Conservation (phyloP, 2,329 filamentous ascomycete species). For the Teratosphaeriaceae sp. region DNA sequence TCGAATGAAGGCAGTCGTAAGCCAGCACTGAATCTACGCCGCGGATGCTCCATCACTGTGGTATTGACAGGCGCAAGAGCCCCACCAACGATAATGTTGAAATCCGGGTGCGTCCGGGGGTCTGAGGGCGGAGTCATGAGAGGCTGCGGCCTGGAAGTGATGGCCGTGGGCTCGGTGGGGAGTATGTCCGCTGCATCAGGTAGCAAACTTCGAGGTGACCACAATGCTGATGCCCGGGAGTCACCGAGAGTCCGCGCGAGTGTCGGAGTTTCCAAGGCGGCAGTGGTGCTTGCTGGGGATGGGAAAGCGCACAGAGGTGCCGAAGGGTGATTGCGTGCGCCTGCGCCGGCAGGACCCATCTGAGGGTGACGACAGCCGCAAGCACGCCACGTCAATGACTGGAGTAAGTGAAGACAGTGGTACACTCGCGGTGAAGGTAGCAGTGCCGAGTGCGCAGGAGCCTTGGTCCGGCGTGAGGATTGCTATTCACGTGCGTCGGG, state of each 20-base stretch:
- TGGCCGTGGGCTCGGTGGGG: slow-evolving; percentile 2
- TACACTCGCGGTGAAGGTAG: not conserved
- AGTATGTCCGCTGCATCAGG: slow-evolving; percentile 7
- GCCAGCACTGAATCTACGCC: slow-evolving; percentile 24
- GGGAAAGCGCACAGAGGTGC: slow-evolving; percentile 10
- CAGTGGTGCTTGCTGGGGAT: slow-evolving; percentile 12
- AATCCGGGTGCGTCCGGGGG: slow-evolving; percentile 6
- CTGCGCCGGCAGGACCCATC: slow-evolving; percentile 13
- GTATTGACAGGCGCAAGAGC: slow-evolving; percentile 20
- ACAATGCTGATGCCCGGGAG: slow-evolving; percentile 3
- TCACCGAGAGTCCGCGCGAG: slow-evolving; percentile 6
- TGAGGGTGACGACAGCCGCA: slow-evolving; percentile 5
- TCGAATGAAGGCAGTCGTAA: slow-evolving; percentile 50
- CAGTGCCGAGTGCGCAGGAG: no score
- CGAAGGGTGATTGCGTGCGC: slow-evolving; percentile 7
- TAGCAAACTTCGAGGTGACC: slow-evolving; percentile 9
- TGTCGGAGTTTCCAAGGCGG: slow-evolving; percentile 11
- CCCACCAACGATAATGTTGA: slow-evolving; percentile 24
- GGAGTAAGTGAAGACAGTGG: no score
- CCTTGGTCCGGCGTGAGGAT: no score
- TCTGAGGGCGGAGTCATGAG: slow-evolving; percentile 19
- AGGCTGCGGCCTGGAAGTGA: not conserved
- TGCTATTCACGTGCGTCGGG: no score
- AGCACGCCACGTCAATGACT: not conserved
- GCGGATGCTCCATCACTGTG: slow-evolving; percentile 7